These are phyloP conservation scores for Boletus coccyginus DNA, from an alignment of 768 basidiomycete species.

Conservation along the genomic window DNA sequence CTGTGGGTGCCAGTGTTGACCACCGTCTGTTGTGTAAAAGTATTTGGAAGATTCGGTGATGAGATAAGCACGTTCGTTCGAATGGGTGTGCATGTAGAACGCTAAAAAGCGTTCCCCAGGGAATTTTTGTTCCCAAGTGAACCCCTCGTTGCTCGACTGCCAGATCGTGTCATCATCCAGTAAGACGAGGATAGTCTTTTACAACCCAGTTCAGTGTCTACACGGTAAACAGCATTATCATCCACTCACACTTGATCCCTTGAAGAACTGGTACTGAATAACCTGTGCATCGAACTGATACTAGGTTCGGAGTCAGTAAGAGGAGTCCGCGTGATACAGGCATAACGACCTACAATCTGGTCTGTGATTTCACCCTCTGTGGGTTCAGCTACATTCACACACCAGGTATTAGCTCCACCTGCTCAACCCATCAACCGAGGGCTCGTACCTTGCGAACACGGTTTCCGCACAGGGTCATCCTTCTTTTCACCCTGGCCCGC, in stretches of 20 bases:
- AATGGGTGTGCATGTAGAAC: constrained; percentile 84
- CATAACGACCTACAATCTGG: constrained; percentile 52
- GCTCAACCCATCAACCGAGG: not conserved
- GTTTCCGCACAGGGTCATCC: constrained; percentile 68
- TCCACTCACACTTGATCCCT: constrained; percentile 59
- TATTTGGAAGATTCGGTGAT: constrained; percentile 65
- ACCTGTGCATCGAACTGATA: constrained; percentile 65
- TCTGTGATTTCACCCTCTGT: constrained; percentile 75
- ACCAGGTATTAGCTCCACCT: not conserved
- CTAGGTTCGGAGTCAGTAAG: constrained; percentile 36
- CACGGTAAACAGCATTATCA: not conserved
- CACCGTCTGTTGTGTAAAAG: constrained; percentile 84
- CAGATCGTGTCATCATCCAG: constrained; percentile 76
- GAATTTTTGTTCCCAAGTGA: constrained; percentile 74
- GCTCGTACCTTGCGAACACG: constrained; percentile 68
- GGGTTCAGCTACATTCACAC: constrained; percentile 59
- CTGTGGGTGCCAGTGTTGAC: constrained; percentile 61
- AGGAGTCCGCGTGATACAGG: not conserved
- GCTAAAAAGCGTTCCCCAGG: constrained; percentile 67
- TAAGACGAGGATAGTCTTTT: constrained; percentile 78
- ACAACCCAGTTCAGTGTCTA: not conserved
- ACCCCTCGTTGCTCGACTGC: constrained; percentile 96
- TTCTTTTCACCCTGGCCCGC: constrained; percentile 55
- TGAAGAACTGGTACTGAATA: constrained; percentile 82
- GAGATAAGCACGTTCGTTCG: constrained; percentile 83